Base-by-base conservation (phyloP, 257 asterid genomes). In the Solanum pimpinellifolium region DNA sequence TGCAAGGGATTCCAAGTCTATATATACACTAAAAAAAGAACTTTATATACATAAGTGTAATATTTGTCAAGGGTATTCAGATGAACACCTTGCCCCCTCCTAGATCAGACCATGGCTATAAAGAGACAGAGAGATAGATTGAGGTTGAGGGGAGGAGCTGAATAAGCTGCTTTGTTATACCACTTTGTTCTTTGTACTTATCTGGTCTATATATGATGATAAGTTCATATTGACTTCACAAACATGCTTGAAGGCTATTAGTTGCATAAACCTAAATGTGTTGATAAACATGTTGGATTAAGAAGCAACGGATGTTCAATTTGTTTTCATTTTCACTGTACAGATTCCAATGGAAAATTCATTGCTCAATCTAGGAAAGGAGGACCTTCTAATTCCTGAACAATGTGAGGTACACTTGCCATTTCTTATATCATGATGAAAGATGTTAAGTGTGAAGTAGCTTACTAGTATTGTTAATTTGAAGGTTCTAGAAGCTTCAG, bases 301-400 rank as follows among this genome's bases (percentile, higher is more conserved):
- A 47, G 42, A 80, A 29, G 85, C 25, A 80, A 27, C 9, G 6
- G 20, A 9, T 29, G 68, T 80, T 47, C 15, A 47, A 46, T 46
- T 77, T 59, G 15, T 46, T 85, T 70, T 86, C 59, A 72, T 47
- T 35, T 49, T 73, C 31, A 31, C 73, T 49, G 69, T 86, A 75
- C 87, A 96, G 99, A 90, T 95, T 81, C 90, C 94, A 12, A 87
- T 93, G 95, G 90, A 89, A 83, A 93, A 90, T 85, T 92, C 98
- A 39, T 85, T 89, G 65, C 96, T 96, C 77, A 91, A 86, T 86
- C 91, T 59, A 85, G 99, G 99, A 87, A 95, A 97, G 88, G 93
- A 94, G 91, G 93, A 94, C 88, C 99, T 97, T 86, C 89, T 97
- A 83, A 95, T 97, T 85, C 99, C 98, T 13, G 94, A 95, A 90